Conservation (phyloP, 768 basidiomycete species). For the Boletus patriciae region DNA sequence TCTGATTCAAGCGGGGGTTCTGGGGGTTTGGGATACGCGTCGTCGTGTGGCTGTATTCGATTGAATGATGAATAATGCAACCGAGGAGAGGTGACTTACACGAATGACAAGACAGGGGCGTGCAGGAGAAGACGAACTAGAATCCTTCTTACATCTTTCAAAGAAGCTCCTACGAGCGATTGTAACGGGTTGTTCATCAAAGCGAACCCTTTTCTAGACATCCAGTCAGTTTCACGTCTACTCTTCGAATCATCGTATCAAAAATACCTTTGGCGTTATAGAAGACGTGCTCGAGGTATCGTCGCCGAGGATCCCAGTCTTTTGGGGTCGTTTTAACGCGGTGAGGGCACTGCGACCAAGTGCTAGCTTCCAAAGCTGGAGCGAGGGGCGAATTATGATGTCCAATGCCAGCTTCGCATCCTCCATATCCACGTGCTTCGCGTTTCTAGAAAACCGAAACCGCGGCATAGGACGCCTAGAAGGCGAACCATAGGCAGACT, state of each 20-base stretch:
- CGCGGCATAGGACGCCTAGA: slow-evolving; percentile 8
- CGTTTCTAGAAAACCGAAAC: slow-evolving; percentile 11
- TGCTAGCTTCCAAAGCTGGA: slow-evolving; percentile 22
- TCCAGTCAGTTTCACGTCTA: neutral
- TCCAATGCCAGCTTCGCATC: slow-evolving; percentile 17
- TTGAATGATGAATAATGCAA: neutral
- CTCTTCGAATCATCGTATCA: neutral
- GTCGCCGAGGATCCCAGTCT: slow-evolving; percentile 4
- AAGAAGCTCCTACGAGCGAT: slow-evolving; percentile 23
- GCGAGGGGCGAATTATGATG: slow-evolving; percentile 25
- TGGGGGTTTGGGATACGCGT: neutral
- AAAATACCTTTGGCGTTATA: slow-evolving; percentile 19
- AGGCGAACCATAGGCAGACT: slow-evolving; percentile 4
- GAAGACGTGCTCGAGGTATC: slow-evolving; percentile 9
- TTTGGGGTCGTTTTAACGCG: slow-evolving; percentile 9
- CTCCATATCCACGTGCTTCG: slow-evolving; percentile 17
- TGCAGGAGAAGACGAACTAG: slow-evolving; percentile 15
- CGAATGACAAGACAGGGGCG: slow-evolving; percentile 32
- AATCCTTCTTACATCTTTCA: slow-evolving; percentile 11
- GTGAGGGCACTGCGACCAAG: slow-evolving; percentile 4
- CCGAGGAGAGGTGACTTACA: slow-evolving; percentile 12
- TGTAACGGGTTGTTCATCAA: slow-evolving; percentile 27
- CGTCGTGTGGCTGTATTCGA: slow-evolving; percentile 14
- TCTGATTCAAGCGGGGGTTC: slow-evolving; percentile 14
- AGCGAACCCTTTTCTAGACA: slow-evolving; percentile 27